Evolutionary conservation across 352 stramenopile genomes (phyloP).

Genomic region (Phytopythium delawarense): DNA sequence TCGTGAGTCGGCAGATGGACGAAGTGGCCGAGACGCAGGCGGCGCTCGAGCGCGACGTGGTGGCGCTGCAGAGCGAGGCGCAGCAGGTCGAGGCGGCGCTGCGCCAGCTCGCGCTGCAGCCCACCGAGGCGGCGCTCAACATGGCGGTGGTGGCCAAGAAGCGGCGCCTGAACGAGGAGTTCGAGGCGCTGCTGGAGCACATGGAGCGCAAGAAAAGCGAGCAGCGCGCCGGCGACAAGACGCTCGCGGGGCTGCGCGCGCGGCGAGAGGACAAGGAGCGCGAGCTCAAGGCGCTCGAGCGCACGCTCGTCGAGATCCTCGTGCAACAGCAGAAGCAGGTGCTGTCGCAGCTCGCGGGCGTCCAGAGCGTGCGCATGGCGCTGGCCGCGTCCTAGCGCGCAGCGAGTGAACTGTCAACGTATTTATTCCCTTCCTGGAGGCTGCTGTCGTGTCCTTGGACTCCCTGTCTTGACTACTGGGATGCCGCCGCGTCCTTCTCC

Average conservation of each 20-base stretch:
- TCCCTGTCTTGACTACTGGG: constrained; percentile 10
- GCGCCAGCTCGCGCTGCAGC: constrained; percentile 59
- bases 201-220: constrained; percentile 70
- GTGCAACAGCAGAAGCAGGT: constrained; percentile 84
- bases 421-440: neutral
- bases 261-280: constrained; percentile 67
- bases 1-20: constrained; percentile 70
- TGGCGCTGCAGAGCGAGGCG: constrained; percentile 52
- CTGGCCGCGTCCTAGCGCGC: neutral
- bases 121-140: constrained; percentile 26
- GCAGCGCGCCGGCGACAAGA: constrained; percentile 57
- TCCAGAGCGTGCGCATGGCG: constrained; percentile 9
- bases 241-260: constrained; percentile 41
- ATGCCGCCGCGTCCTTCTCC: constrained; percentile 22
- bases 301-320: constrained; percentile 79
- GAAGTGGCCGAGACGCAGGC: constrained; percentile 65
- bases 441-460: neutral
- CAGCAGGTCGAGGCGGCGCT: constrained; percentile 47
- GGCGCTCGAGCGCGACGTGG: constrained; percentile 49
- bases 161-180: constrained; percentile 78
- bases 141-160: constrained; percentile 74
- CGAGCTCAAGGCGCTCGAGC: constrained; percentile 73
- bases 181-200: constrained; percentile 64
- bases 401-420: neutral
- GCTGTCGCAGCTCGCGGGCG: constrained; percentile 41